Conservation (phyloP, 192 early-diverging fungal genomes). For the Coemansia sp. region DNA sequence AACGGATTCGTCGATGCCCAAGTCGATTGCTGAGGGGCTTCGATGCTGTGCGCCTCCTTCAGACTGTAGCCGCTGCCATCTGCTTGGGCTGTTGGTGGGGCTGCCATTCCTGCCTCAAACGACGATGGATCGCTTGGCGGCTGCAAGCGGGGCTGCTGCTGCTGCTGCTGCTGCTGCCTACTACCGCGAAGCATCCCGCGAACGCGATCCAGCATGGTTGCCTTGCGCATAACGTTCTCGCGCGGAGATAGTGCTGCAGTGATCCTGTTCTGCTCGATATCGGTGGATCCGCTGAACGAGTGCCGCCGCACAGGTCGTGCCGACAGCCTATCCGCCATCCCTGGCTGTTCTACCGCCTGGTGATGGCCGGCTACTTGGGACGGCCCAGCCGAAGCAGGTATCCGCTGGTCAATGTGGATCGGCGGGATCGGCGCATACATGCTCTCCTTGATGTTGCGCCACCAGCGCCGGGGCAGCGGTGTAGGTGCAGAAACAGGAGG, state of each 20-base stretch:
- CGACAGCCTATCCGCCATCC: constrained; percentile 12
- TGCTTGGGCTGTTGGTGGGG: neutral
- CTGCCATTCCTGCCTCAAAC: neutral
- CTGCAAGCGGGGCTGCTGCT: neutral
- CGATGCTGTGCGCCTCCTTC: constrained; percentile 5
- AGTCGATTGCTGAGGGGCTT: neutral
- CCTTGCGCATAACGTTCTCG: constrained; percentile 44
- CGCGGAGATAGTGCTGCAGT: constrained; percentile 36
- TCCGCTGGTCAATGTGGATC: constrained; percentile 22
- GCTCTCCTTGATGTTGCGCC: constrained; percentile 54
- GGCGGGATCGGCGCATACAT: constrained; percentile 54
- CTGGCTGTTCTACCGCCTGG: neutral
- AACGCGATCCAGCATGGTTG: constrained; percentile 32
- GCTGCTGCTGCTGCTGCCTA: neutral
- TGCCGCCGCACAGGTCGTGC: constrained; percentile 32
- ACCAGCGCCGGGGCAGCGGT: constrained; percentile 49
- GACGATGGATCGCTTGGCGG: neutral
- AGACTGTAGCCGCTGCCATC: neutral
- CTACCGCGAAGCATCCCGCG: constrained; percentile 34
- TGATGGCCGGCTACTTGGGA: too few species aligned
- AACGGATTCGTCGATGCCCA: constrained; percentile 23
- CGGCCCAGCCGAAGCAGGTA: neutral
- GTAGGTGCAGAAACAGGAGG: constrained; percentile 17
- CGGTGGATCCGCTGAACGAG: constrained; percentile 51
- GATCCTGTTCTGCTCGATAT: constrained; percentile 43